These are phyloP conservation scores for Leonotis leonurus DNA, from an alignment of 257 asterid genomes.

Conservation along the genomic window DNA sequence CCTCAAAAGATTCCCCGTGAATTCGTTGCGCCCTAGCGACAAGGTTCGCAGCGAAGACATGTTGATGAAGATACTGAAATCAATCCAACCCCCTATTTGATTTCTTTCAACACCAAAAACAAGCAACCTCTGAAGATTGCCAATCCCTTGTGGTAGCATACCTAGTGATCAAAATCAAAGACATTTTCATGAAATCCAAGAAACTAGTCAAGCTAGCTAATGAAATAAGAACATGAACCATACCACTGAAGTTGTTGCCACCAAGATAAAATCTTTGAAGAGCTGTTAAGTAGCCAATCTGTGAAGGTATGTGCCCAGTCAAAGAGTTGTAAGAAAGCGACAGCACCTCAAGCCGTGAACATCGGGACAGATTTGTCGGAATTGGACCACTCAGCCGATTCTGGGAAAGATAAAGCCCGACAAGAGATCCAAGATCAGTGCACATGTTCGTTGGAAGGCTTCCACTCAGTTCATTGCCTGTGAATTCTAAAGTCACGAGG, in stretches of 20 bases:
- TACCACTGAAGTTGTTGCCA: not conserved
- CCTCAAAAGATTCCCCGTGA: conserved; percentile 2
- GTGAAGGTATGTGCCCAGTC: not conserved
- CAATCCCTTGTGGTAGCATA: conserved; percentile 5
- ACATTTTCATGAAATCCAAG: not conserved
- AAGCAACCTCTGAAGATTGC: not conserved
- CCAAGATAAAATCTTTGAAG: not conserved
- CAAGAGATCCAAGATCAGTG: not conserved
- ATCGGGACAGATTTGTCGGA: not conserved
- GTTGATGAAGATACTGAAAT: not conserved
- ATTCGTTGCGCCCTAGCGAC: not conserved
- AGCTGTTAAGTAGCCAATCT: not conserved
- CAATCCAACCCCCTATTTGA: not conserved
- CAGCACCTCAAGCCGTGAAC: not conserved
- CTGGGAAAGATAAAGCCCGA: not conserved
- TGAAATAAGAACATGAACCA: not conserved
- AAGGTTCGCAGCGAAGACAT: not conserved
- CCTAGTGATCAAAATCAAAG: not conserved
- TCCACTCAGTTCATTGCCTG: not conserved
- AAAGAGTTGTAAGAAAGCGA: not conserved
- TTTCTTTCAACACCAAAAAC: not conserved
- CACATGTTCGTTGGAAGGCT: not conserved
- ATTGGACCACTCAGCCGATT: conserved; percentile 11
- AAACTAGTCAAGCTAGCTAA: too few species aligned
- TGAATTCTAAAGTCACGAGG: not conserved